Evolutionary conservation across 148 eudicot species (phyloP).

Genomic region (Limonium bicolor): DNA sequence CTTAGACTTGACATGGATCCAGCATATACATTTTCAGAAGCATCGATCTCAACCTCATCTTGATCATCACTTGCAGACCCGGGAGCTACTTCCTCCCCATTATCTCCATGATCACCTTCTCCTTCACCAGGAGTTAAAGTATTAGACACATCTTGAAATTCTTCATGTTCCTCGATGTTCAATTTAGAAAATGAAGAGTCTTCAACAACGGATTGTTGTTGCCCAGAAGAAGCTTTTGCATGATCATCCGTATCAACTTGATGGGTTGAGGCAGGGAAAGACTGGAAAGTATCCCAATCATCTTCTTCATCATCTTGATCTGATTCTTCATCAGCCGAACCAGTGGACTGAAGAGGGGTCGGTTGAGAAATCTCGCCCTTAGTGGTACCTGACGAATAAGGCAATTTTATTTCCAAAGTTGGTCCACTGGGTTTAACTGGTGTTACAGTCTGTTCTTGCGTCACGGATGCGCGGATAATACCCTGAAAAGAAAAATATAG

Average conservation of each 20-base stretch:
- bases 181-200: constrained; percentile 13
- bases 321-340: constrained; percentile 5
- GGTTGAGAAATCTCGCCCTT: constrained; percentile 13
- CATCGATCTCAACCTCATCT: no score
- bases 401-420: constrained; percentile 65
- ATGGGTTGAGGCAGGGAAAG: constrained; percentile 62
- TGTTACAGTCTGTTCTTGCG: constrained; percentile 49
- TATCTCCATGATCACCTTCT: no score
- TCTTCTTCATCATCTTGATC: constrained; percentile 58
- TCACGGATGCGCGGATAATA: constrained; percentile 80
- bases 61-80: no score
- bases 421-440: constrained; percentile 20
- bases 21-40: no score
- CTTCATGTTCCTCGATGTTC: no score
- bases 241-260: constrained; percentile 17
- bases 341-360: constrained; percentile 12
- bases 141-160: no score
- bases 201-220: constrained; percentile 11
- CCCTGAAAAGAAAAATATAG: constrained; percentile 28
- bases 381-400: constrained; percentile 32
- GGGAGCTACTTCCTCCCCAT: no score
- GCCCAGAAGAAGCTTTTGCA: constrained; percentile 5
- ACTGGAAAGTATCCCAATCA: constrained; percentile 98
- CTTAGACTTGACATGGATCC: no score
- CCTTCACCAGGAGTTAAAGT: no score